Evolutionary conservation across 139 green algal species (phyloP), one percentile per base, ranked within the genome.

Genomic region (Coelastrella sp.): DNA sequence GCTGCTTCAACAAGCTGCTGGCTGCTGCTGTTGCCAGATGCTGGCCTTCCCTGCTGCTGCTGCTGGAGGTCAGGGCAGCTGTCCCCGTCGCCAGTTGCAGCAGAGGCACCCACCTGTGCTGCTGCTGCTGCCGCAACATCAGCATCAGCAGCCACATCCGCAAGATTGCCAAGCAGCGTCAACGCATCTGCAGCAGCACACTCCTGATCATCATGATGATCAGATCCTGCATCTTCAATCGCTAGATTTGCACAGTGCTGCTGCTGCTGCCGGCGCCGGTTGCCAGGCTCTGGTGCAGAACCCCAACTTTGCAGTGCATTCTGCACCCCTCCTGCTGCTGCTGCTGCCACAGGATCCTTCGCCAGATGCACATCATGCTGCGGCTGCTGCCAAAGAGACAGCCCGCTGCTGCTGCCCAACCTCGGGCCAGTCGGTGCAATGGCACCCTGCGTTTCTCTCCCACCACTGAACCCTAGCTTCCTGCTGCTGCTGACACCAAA

Each of bases 231-330:
- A 77, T 87, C 82, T 56, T 87, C 82, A 79, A 79, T 22, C 32
- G 7, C 32, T 47, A 16, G 17, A 20, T 54, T 23, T 22, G 7
- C 7, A 22, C 56, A 73, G 10, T 85, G 59, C 81, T 65, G 64
- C 82, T 79, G 64, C 82, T 87, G 82, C 82, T 68, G 82, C 82
- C 78, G 82, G 64, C 19, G 82, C 82, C 82, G 57, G 80, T 59
- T 59, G 59, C 80, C 80, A 59, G 80, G 80, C 59, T 86, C 80
- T 4, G 59, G 59, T 60, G 58, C 80, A 19, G 58, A 74, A 58
- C 80, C 59, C 80, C 80, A 74, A 16, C 20, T 74, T n/a, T 74
- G 80, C 59, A 73, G 23, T 4, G 79, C 79, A 19, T 47, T 47
- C 32, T 47, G 32, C 32, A 47, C 32, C 32, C 60, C 59, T 19